Evolutionary conservation across 495 filamentous ascomycete species (phyloP), one percentile per base, ranked within the genome.

Genomic region (Xanthoparmelia taractica): DNA sequence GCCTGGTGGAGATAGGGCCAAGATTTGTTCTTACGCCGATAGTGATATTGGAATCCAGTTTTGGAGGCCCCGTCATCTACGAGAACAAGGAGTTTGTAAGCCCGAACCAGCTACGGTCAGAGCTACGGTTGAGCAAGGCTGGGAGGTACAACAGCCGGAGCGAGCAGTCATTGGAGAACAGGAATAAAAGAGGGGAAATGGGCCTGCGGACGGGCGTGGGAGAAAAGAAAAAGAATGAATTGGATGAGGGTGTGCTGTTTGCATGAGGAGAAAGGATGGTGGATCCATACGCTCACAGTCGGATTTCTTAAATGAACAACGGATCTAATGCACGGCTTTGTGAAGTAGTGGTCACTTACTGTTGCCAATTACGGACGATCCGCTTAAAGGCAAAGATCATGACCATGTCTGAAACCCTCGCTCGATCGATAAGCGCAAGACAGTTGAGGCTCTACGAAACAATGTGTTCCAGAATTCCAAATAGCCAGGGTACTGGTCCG

Each of bases 41-140:
- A 64, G 84, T 97, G 54, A 96, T 99, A 66, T 83, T 96, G 60
- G 94, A 99, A 74, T 90, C 88, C 36, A 91, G 88, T 65, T 99
- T 99, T 68, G 94, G 94, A 59, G 94, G 94, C 0, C 95, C 95
- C 2, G 89, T 97, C 61, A 92, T 98, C 66, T 97, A 96, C 77
- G 92, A 97, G 82, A 98, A 98, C 75, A 96, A 94, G 81, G 90
- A 96, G 70, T 98, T 96, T 70, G 90, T 98, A 59, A 91, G 87
- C 68, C 95, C 94, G 37, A 98, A 98, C 79, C 91, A 96, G 75
- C 85, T 98, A 65, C 82, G 94, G 61, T 76, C 88, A 27, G 94
- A 96, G 59, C 69, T 96, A 63, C 78, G 90, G 64, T 75, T 84
- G 72, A 76, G 78, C 67, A 90, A 90, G 77, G 91, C 93, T 20